These are phyloP conservation scores for Ziziphus jujuba DNA, from an alignment of 306 rosid species.

Conservation along the genomic window DNA sequence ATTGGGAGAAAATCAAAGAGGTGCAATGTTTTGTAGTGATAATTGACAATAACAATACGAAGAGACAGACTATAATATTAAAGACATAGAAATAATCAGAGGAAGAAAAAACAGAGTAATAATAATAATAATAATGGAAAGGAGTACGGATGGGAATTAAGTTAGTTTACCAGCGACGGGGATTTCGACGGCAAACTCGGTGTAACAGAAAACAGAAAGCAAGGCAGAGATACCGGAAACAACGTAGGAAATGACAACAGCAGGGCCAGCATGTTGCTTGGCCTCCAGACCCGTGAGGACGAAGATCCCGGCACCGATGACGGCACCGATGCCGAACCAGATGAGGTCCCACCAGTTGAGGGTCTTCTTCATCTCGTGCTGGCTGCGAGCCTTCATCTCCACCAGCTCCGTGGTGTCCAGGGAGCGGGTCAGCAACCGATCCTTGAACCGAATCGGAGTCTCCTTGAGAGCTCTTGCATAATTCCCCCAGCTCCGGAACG, in stretches of 20 bases:
- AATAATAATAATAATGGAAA: too few species aligned
- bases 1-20: too few species aligned
- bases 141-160: too few species aligned
- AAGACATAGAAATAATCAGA: too few species aligned
- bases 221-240: constrained; percentile 83
- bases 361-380: constrained; percentile 78
- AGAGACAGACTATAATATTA: too few species aligned
- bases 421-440: constrained; percentile 61
- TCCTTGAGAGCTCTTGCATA: constrained; percentile 47
- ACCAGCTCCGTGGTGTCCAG: constrained; percentile 58
- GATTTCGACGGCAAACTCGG: constrained; percentile 88
- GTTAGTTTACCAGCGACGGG: constrained; percentile 84
- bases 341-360: constrained; percentile 93
- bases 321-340: constrained; percentile 89
- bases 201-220: constrained; percentile 91
- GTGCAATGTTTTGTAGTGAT: too few species aligned
- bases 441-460: constrained; percentile 54
- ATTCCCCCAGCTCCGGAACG: constrained; percentile 65
- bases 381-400: constrained; percentile 66
- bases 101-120: background rate
- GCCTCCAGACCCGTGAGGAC: constrained; percentile 92
- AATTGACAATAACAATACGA: too few species aligned
- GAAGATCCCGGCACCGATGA: constrained; percentile 83
- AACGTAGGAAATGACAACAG: constrained; percentile 72
- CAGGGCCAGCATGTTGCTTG: constrained; percentile 42